Base-by-base conservation (phyloP, 2,329 filamentous ascomycete species). In the Microthyrium microscopicum region DNA sequence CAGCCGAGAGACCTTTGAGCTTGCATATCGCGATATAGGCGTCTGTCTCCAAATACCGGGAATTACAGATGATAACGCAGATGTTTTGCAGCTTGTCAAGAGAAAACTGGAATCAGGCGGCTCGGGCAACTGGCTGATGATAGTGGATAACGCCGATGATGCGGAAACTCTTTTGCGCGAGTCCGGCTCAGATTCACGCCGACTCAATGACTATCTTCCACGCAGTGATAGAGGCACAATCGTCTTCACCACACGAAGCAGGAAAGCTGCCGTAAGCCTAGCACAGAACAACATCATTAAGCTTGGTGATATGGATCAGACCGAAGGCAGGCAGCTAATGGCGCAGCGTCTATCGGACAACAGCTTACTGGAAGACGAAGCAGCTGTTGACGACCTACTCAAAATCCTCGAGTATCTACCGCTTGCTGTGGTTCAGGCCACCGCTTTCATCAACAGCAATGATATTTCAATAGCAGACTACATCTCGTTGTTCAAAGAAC, bases 121-220 rank as follows among this genome's bases (percentile, higher is more conserved):
- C 4, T 39, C 40, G 29, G 38, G 46, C 17, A 38, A 36, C 30
- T 45, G 38, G 43, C 15, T 45, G 29, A 20, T 45, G 20, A 33
- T 45, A n/a, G 38, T 45, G 12, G 43, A 45, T 27, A 44, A 45
- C 28, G 43, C 40, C 3, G 43, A 45, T 29, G 40, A 45, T 31
- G 5, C 25, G 26, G 35, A 39, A 13, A 11, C 43, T 4, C 29
- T 46, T 5, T 8, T 40, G 22, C n/a, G n/a, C n/a, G n/a, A n/a
- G n/a, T n/a, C n/a, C n/a, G 21, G 31, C 8, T n/a, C 17, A 8
- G 22, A 8, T 9, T 8, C 29, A 20, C 9, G 27, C 15, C 29
- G 29, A 31, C 17, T 31, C 8, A 13, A 20, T 9, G 26, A 31
- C 25, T 42, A 39, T 29, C 25, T 45, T n/a, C 43, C 38, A 15